These are phyloP conservation scores for Pythium biforme DNA, from an alignment of 352 stramenopile species.

Conservation along the genomic window DNA sequence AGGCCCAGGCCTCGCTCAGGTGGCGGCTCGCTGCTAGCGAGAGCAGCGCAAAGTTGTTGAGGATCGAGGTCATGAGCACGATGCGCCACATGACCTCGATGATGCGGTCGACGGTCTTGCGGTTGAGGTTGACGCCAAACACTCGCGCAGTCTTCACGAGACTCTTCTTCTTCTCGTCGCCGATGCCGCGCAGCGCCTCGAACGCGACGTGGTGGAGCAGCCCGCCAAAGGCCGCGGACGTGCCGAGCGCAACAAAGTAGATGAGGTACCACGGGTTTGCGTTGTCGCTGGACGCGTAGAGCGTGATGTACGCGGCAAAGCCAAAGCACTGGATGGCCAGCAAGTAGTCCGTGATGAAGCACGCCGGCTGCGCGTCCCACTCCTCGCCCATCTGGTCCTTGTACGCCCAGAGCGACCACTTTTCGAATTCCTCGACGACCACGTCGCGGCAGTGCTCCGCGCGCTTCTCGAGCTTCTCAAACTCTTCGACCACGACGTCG, in stretches of 20 bases:
- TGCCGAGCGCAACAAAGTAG: constrained; percentile 85
- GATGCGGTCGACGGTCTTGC: constrained; percentile 64
- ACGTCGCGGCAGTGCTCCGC: constrained; percentile 60
- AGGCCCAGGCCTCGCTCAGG: constrained; percentile 69
- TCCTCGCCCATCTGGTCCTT: constrained; percentile 70
- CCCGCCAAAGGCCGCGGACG: constrained; percentile 70
- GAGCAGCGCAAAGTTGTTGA: constrained; percentile 85
- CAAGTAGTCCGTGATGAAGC: constrained; percentile 88
- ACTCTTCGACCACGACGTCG: constrained; percentile 55
- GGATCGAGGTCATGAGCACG: constrained; percentile 76
- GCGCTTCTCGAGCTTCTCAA: constrained; percentile 48
- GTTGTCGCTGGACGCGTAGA: constrained; percentile 59
- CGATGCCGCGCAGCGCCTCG: constrained; percentile 67
- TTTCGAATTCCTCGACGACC: constrained; percentile 43
- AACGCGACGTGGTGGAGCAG: constrained; percentile 83
- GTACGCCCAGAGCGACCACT: constrained; percentile 80
- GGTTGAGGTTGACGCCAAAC: constrained; percentile 72
- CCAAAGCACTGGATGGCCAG: constrained; percentile 82
- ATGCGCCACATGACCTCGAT: constrained; percentile 83
- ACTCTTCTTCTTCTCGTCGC: constrained; percentile 68
- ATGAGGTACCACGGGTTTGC: constrained; percentile 77
- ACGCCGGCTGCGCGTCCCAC: constrained; percentile 84
- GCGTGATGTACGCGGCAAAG: constrained; percentile 74
- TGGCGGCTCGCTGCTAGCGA: constrained; percentile 76
- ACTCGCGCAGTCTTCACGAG: constrained; percentile 63